phyloP scores from a whole-genome alignment of 257 asterid species.

The Solanum clarkiae region DNA sequence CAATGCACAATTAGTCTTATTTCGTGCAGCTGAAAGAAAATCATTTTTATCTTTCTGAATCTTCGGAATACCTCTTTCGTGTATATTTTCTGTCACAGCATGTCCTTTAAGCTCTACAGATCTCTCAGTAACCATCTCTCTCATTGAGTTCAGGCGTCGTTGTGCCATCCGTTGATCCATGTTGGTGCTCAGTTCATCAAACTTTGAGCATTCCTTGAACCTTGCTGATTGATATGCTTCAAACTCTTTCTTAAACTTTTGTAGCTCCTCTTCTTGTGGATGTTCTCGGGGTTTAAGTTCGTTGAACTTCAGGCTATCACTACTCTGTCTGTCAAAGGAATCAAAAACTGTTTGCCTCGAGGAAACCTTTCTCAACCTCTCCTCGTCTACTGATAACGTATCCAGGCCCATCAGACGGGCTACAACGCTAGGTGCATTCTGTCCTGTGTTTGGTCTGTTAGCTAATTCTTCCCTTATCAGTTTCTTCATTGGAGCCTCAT shows the following conservation, averaged over 20 bases:
- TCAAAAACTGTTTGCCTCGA: conserved; percentile 20
- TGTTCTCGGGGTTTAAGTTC: conserved; percentile 71
- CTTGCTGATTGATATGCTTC: conserved; percentile 85
- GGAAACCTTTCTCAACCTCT: conserved; percentile 17
- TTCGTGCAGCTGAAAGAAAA: background rate
- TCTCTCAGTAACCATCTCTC: conserved; percentile 12
- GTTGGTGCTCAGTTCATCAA: conserved; percentile 28
- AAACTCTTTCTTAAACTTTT: conserved; percentile 87
- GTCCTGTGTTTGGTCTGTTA: conserved; percentile 30
- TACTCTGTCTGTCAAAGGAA: conserved; percentile 18
- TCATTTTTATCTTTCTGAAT: background rate
- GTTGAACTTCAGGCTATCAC: conserved; percentile 7
- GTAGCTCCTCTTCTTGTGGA: conserved; percentile 94
- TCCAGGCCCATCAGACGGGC: conserved; percentile 99
- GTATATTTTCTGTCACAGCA: background rate
- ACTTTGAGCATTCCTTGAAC: conserved; percentile 45
- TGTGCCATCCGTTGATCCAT: conserved; percentile 56
- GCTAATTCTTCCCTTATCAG: conserved; percentile 59
- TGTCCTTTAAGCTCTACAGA: background rate
- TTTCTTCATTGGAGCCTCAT: conserved; percentile 64
- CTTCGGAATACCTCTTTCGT: background rate
- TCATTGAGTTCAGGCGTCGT: conserved; percentile 44
- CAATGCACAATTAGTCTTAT: background rate
- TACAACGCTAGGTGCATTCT: conserved; percentile 63
- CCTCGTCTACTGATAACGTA: conserved; percentile 42